Evolutionary conservation across 805 yeast species (phyloP).

Genomic region (Kodamaea kaohsiungensis): DNA sequence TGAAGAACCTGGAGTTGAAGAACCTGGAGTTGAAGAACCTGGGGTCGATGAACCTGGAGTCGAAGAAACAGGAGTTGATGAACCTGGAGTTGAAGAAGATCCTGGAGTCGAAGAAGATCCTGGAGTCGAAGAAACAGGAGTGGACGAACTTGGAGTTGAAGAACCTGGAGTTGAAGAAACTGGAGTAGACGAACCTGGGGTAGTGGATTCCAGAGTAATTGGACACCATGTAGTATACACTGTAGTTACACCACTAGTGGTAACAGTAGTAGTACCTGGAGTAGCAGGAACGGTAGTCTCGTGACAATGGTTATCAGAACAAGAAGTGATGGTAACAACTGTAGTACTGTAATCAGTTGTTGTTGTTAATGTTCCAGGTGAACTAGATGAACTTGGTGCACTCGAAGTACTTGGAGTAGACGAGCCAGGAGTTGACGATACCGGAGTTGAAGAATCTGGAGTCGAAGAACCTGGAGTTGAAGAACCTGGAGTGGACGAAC

Average conservation of each 20-base stretch:
- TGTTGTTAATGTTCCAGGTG: not conserved
- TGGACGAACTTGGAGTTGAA: slow-evolving; percentile 16
- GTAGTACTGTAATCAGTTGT: slow-evolving; percentile 22
- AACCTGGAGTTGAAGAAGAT: not conserved
- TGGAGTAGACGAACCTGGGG: slow-evolving; percentile 25
- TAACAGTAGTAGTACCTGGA: slow-evolving; percentile 26
- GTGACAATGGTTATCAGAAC: slow-evolving; percentile 32
- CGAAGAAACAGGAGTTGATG: slow-evolving; percentile 11
- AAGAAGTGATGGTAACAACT: slow-evolving; percentile 41
- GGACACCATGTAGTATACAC: slow-evolving; percentile 45
- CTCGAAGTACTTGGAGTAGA: slow-evolving; percentile 16
- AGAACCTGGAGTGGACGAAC: not conserved
- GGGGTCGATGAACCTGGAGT: slow-evolving; percentile 15
- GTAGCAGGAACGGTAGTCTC: slow-evolving; percentile 19
- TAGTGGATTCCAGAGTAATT: slow-evolving; percentile 9
- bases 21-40: slow-evolving; percentile 3
- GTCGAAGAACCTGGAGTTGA: slow-evolving; percentile 24
- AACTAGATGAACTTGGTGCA: slow-evolving; percentile 1
- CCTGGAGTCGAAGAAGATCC: not conserved
- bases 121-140: slow-evolving; percentile 9
- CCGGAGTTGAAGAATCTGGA: slow-evolving; percentile 19
- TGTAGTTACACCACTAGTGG: slow-evolving; percentile 35
- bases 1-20: slow-evolving; percentile 2
- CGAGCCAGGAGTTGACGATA: slow-evolving; percentile 12
- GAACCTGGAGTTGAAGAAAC: slow-evolving; percentile 10